Percentiles rank a stretch among this genome's conserved stretches.
Conservation (phyloP, 1,284 basidiomycete species). For the Ustilago loliicola region DNA sequence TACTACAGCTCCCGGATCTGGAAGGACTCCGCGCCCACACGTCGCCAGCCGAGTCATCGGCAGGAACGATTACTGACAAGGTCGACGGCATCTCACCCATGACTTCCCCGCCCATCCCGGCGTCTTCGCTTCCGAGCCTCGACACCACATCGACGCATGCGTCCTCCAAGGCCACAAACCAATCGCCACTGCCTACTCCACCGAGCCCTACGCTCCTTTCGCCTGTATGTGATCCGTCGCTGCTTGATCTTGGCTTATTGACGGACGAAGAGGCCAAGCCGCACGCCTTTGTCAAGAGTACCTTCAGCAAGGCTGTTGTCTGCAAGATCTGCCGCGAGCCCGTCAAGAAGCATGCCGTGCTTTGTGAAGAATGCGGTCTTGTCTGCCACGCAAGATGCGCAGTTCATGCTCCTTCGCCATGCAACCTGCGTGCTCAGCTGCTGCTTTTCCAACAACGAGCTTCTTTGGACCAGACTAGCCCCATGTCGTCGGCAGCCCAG, state of each 20-base stretch:
- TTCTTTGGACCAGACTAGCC: slow-evolving; percentile 48
- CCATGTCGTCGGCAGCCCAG: slow-evolving; percentile 36
- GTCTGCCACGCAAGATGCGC: slow-evolving; percentile 87
- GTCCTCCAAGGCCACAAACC: slow-evolving; percentile 7
- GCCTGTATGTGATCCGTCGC: slow-evolving; percentile 43
- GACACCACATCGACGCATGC: slow-evolving; percentile 14
- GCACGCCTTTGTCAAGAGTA: slow-evolving; percentile 90
- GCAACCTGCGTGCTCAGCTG: slow-evolving; percentile 80
- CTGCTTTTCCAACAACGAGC: slow-evolving; percentile 57
- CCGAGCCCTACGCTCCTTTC: slow-evolving; percentile 21
- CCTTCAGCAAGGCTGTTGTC: slow-evolving; percentile 89
- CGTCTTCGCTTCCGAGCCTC: slow-evolving; percentile 20
- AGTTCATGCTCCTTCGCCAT: slow-evolving; percentile 80
- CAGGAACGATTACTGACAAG: slow-evolving; percentile 22
- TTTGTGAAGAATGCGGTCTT: slow-evolving; percentile 89
- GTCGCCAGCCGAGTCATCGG: slow-evolving; percentile 34
- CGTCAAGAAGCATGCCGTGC: slow-evolving; percentile 86
- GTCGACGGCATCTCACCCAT: slow-evolving; percentile 21
- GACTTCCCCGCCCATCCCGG: slow-evolving; percentile 16
- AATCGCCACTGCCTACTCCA: slow-evolving; percentile 2
- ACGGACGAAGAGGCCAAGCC: slow-evolving; percentile 51
- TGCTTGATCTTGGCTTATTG: slow-evolving; percentile 45
- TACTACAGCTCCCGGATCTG: slow-evolving; percentile 33
- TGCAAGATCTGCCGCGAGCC: slow-evolving; percentile 85
- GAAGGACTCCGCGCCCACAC: slow-evolving; percentile 40